A percentile compares a stretch with the other conserved stretches of the same genome.
Conservation (phyloP, 306 rosid species). For the Dicorynia guianensis region DNA sequence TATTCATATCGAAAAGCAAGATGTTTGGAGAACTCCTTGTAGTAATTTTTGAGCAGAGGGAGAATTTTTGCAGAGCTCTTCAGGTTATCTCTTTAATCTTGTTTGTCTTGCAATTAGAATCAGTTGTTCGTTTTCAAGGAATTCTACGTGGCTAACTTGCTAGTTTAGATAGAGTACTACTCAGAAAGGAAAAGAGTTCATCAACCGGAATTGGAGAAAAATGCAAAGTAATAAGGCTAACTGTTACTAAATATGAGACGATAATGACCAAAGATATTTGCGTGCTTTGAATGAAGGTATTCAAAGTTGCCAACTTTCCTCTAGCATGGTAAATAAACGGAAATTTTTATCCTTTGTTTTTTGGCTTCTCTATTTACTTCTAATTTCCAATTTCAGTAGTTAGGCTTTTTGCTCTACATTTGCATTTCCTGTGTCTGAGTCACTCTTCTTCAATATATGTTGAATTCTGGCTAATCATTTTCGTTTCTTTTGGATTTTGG, state of each 20-base stretch:
- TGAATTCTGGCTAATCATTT: constrained; percentile 11
- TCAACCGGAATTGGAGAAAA: not conserved
- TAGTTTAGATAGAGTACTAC: not conserved
- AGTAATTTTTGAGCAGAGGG: not conserved
- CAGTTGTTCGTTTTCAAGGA: not conserved
- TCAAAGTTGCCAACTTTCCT: not conserved
- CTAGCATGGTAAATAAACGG: not conserved
- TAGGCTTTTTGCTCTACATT: not conserved
- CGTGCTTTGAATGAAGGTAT: constrained; percentile 19
- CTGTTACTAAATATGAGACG: too few species aligned
- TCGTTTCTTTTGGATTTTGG: constrained; percentile 11
- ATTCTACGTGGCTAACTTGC: not conserved
- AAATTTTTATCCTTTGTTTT: not conserved
- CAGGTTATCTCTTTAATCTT: not conserved
- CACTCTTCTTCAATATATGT: constrained; percentile 12
- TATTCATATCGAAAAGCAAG: not conserved
- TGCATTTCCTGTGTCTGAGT: not conserved
- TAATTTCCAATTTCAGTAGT: too few species aligned
- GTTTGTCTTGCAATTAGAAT: not conserved
- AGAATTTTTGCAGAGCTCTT: not conserved
- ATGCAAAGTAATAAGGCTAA: not conserved
- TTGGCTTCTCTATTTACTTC: too few species aligned
- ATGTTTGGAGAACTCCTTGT: not conserved
- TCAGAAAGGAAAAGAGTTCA: not conserved
- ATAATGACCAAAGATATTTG: not conserved